A percentile compares a stretch with the other conserved stretches of the same genome.
Conservation (phyloP, 352 stramenopile species). For the Phytopythium litorale region DNA sequence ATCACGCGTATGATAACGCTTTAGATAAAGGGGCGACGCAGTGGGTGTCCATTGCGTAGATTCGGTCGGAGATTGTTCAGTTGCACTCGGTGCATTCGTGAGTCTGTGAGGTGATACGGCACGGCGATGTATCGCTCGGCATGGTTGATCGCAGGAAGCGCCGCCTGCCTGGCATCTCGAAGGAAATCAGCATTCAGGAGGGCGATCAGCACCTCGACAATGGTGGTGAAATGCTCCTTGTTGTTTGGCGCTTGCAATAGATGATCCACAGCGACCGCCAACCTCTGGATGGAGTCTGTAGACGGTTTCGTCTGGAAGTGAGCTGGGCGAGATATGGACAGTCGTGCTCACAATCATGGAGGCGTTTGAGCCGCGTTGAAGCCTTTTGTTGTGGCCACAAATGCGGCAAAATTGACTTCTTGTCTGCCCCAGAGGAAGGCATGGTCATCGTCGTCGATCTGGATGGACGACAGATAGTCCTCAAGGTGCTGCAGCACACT, state of each 20-base stretch:
- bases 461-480: slow-evolving; percentile 12
- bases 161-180: slow-evolving; percentile 11
- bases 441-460: slow-evolving; percentile 15
- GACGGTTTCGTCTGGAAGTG: slow-evolving; percentile 3
- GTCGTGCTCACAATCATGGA: not conserved
- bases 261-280: not conserved
- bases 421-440: slow-evolving; percentile 13
- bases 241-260: not conserved
- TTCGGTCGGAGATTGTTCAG: slow-evolving; percentile 11
- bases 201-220: not conserved
- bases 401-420: slow-evolving; percentile 13
- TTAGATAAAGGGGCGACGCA: slow-evolving; percentile 12
- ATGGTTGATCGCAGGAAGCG: slow-evolving; percentile 10
- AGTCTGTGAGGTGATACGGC: slow-evolving; percentile 13
- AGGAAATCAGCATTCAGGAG: slow-evolving; percentile 13
- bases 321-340: not conserved
- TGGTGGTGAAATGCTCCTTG: not conserved
- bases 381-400: slow-evolving; percentile 14
- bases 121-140: slow-evolving; percentile 13
- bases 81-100: slow-evolving; percentile 9
- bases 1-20: not conserved
- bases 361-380: slow-evolving; percentile 4
- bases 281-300: not conserved
- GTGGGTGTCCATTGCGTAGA: slow-evolving; percentile 3
- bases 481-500: slow-evolving; percentile 6